Conservation (phyloP, 306 rosid genomes). For the Trichosanthes truncata region DNA sequence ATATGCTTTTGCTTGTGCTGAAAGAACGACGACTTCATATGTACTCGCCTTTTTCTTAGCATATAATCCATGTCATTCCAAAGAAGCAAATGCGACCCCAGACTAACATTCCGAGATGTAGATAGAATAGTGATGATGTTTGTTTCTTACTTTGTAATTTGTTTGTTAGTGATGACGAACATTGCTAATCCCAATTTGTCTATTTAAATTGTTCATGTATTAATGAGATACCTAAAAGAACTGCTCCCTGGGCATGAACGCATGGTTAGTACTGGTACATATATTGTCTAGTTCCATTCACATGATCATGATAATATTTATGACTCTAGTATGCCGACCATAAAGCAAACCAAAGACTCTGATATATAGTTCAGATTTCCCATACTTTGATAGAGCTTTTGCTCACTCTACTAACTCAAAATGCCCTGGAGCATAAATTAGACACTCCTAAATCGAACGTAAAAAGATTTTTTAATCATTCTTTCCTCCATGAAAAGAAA, state of each 20-base stretch:
- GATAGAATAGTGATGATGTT: background rate
- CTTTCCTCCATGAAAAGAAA: too few relatives aligned
- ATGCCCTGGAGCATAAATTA: too few relatives aligned
- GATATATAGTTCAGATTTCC: too few relatives aligned
- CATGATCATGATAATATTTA: background rate
- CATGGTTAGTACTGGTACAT: conserved; percentile 1
- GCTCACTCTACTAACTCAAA: too few relatives aligned
- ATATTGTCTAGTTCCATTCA: conserved; percentile 8
- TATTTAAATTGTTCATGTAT: conserved; percentile 2
- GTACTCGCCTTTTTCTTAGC: conserved; percentile 6
- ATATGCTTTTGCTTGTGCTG: background rate
- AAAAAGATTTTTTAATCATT: too few relatives aligned
- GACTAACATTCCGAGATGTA: conserved; percentile 11
- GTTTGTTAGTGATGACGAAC: conserved; percentile 9
- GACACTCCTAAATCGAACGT: too few relatives aligned
- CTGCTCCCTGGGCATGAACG: conserved; percentile 11
- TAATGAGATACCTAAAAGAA: conserved; percentile 4
- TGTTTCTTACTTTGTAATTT: conserved; percentile 6
- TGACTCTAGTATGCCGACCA: too few relatives aligned
- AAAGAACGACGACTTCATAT: background rate
- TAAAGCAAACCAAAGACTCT: too few relatives aligned
- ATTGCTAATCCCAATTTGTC: conserved; percentile 5
- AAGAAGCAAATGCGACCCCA: background rate
- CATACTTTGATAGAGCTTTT: too few relatives aligned
- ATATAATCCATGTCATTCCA: background rate